Conservation (phyloP, 306 rosid species). For the Arachis hypogaea region DNA sequence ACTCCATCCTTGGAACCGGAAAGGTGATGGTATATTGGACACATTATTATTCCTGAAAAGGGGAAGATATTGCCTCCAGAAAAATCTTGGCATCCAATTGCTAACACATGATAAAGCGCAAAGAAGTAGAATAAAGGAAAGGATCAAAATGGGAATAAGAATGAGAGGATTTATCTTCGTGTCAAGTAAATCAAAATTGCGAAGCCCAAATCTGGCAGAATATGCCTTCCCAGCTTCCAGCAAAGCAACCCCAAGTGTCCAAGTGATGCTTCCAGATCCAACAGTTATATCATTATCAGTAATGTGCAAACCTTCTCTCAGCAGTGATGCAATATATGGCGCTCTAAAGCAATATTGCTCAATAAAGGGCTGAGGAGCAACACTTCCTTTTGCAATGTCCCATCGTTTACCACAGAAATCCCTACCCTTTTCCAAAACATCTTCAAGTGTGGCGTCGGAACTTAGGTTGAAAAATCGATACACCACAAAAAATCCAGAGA, state of each 20-base stretch:
- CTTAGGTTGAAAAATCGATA: conserved; percentile 80
- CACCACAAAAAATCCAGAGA: conserved; percentile 92
- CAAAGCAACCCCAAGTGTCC: conserved; percentile 97
- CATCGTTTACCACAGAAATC: conserved; percentile 79
- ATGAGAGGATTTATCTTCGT: conserved; percentile 66
- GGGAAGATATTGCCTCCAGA: conserved; percentile 82
- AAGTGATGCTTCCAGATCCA: conserved; percentile 96
- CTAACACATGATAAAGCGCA: conserved; percentile 72
- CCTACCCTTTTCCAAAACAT: conserved; percentile 84
- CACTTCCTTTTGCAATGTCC: conserved; percentile 80
- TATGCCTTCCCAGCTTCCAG: conserved; percentile 86
- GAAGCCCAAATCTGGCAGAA: conserved; percentile 60
- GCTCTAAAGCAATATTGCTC: conserved; percentile 98
- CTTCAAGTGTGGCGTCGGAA: conserved; percentile 78
- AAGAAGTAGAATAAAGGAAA: conserved; percentile 61
- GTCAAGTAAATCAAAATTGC: conserved; percentile 57
- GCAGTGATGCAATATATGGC: conserved; percentile 71
- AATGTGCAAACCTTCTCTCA: conserved; percentile 96
- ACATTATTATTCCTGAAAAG: conserved; percentile 70
- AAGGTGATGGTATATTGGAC: conserved; percentile 74
- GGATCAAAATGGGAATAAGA: conserved; percentile 62
- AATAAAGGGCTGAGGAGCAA: conserved; percentile 90
- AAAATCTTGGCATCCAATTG: conserved; percentile 75
- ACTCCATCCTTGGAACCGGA: conserved; percentile 87
- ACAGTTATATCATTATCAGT: conserved; percentile 67